Evolutionary conservation across 768 basidiomycete genomes (phyloP).

Genomic region (Gloeostereum incarnatum): DNA sequence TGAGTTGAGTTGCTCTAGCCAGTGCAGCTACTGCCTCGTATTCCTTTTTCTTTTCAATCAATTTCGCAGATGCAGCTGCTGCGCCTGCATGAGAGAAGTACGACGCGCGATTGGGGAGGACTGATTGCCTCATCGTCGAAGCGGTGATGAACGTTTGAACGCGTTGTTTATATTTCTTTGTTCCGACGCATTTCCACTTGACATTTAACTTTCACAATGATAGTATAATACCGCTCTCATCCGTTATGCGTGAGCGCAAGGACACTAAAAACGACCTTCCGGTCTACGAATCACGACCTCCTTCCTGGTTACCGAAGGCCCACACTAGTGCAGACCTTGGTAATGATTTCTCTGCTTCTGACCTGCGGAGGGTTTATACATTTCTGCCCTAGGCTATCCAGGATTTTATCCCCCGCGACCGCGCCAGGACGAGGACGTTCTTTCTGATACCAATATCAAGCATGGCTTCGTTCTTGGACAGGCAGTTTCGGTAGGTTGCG

Average conservation of each 20-base stretch:
- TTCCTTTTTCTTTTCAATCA: constrained; percentile 76
- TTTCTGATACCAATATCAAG: constrained; percentile 57
- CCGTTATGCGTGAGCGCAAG: neutral
- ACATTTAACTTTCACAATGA: neutral
- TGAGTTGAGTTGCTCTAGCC: constrained; percentile 52
- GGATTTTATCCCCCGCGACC: constrained; percentile 72
- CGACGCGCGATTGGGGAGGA: constrained; percentile 40
- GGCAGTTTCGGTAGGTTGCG: constrained; percentile 46
- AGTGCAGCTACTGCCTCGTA: constrained; percentile 67
- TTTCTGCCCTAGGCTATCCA: constrained; percentile 26
- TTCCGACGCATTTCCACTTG: neutral
- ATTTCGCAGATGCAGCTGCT: constrained; percentile 44
- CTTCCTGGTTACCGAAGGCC: constrained; percentile 61
- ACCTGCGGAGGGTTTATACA: neutral
- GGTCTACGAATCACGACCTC: constrained; percentile 60
- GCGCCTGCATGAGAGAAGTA: constrained; percentile 31
- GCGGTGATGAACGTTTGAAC: constrained; percentile 5
- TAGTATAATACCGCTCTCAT: neutral
- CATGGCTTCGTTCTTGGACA: constrained; percentile 48
- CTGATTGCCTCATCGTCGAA: constrained; percentile 43
- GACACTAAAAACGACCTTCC: constrained; percentile 21
- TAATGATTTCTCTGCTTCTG: constrained; percentile 16
- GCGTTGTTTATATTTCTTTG: constrained; percentile 12
- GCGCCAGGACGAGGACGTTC: constrained; percentile 64
- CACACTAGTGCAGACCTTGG: constrained; percentile 67